phyloP scores from a whole-genome alignment of 108 stramenopile genomes.

The Cyclotella baltica region DNA sequence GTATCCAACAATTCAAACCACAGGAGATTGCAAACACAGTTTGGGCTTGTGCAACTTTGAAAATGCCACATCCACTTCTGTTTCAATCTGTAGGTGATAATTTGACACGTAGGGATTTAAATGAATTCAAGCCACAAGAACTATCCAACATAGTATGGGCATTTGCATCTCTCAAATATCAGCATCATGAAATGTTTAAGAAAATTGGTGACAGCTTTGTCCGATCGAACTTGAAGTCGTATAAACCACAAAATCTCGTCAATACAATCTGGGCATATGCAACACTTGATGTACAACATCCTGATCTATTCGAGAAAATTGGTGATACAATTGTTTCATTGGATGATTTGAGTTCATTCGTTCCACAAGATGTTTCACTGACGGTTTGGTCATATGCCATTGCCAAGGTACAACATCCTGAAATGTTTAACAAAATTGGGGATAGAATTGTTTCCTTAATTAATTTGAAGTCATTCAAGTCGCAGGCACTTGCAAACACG shows the following conservation, averaged over 20 bases:
- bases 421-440: background rate
- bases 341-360: background rate
- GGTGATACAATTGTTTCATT: background rate
- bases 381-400: background rate
- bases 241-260: constrained; percentile 5
- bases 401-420: background rate
- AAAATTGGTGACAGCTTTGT: background rate
- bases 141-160: constrained; percentile 24
- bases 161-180: background rate
- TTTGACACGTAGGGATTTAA: background rate
- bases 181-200: constrained; percentile 11
- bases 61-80: background rate
- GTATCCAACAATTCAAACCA: constrained; percentile 3
- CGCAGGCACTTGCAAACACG: constrained; percentile 12
- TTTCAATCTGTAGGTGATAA: background rate
- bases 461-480: constrained; percentile 16
- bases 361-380: background rate
- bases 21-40: background rate
- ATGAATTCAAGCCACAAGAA: background rate
- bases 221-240: background rate
- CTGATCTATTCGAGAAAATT: constrained; percentile 6
- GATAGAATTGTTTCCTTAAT: background rate
- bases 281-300: background rate
- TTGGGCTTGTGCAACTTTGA: constrained; percentile 1
- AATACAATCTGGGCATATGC: constrained; percentile 31